Percentiles rank a stretch among this genome's conserved stretches.
These are phyloP conservation scores for Hirsutella minnesotensis DNA, from an alignment of 2,329 filamentous ascomycete species.

Conservation along the genomic window DNA sequence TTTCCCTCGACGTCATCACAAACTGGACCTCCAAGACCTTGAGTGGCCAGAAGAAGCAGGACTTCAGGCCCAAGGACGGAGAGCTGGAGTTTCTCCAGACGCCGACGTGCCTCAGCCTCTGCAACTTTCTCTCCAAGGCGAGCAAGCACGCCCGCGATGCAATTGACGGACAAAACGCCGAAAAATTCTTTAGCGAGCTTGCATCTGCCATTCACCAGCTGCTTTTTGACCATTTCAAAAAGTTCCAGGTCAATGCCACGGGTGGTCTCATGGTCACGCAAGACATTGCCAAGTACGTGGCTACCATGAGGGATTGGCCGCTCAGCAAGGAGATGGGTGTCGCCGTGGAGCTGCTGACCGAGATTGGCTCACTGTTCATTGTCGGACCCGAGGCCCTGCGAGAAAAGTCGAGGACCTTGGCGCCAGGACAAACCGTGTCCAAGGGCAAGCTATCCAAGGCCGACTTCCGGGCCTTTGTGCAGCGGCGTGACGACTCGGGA, in stretches of 20 bases:
- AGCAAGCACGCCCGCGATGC: slow-evolving; percentile 52
- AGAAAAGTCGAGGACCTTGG: slow-evolving; percentile 54
- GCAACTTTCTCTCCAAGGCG: slow-evolving; percentile 63
- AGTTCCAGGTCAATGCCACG: slow-evolving; percentile 84
- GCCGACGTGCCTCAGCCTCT: slow-evolving; percentile 70
- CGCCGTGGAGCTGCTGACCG: slow-evolving; percentile 73
- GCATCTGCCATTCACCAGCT: slow-evolving; percentile 66
- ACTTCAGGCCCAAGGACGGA: slow-evolving; percentile 79
- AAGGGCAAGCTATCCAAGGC: slow-evolving; percentile 49
- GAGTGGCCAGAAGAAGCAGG: slow-evolving; percentile 69
- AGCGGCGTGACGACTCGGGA: slow-evolving; percentile 72
- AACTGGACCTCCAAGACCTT: slow-evolving; percentile 67
- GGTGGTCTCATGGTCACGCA: slow-evolving; percentile 93
- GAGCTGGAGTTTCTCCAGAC: slow-evolving; percentile 75
- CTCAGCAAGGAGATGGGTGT: slow-evolving; percentile 55
- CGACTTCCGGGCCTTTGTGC: slow-evolving; percentile 74
- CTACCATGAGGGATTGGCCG: slow-evolving; percentile 74
- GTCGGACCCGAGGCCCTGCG: slow-evolving; percentile 70
- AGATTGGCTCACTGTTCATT: slow-evolving; percentile 93
- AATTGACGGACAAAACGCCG: slow-evolving; percentile 73
- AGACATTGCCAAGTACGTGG: slow-evolving; percentile 87
- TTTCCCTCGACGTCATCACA: slow-evolving; percentile 53
- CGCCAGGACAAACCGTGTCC: slow-evolving; percentile 24
- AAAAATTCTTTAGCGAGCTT: slow-evolving; percentile 72
- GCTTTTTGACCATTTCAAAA: slow-evolving; percentile 87